A percentile compares a stretch with the other conserved stretches of the same genome.
phyloP scores from a whole-genome alignment of 148 eudicot genomes.

The Salicornia ramosissima region DNA sequence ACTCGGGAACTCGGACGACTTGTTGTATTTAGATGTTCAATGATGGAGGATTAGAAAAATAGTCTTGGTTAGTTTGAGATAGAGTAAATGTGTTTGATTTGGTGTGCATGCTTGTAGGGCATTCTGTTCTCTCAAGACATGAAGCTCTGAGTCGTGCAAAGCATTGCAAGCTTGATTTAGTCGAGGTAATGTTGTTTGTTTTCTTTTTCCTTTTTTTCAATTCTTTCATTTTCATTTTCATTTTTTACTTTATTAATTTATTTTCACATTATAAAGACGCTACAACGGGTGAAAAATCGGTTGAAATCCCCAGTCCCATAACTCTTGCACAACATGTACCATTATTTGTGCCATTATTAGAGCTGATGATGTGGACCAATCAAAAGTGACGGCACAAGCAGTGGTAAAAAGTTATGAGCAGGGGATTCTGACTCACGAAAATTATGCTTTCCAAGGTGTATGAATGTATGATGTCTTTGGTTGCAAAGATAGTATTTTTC shows the following conservation, averaged over 20 bases:
- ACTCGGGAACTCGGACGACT: too few relatives aligned
- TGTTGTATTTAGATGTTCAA: neutral
- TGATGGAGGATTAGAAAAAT: neutral
- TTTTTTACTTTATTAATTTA: too few relatives aligned
- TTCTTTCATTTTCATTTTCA: too few relatives aligned
- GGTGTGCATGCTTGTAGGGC: conserved; percentile 42
- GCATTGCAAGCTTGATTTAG: conserved; percentile 49
- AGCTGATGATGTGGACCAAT: too few relatives aligned
- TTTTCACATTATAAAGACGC: too few relatives aligned
- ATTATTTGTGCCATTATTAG: too few relatives aligned
- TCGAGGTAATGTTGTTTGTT: conserved; percentile 50
- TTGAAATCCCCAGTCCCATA: too few relatives aligned
- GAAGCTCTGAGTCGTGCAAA: conserved; percentile 61
- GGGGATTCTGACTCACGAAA: too few relatives aligned
- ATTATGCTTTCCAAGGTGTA: neutral
- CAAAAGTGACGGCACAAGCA: too few relatives aligned
- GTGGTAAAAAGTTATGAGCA: neutral
- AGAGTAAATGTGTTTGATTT: neutral
- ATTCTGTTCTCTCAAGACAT: conserved; percentile 38
- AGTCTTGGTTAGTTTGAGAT: neutral
- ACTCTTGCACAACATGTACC: too few relatives aligned
- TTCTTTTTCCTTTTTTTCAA: neutral
- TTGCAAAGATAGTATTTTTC: neutral
- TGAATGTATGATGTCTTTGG: neutral
- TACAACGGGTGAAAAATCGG: too few relatives aligned